Evolutionary conservation across 2,329 filamentous ascomycete genomes (phyloP), one percentile per base, ranked within the genome.

Genomic region (Penicillium griseofulvum): DNA sequence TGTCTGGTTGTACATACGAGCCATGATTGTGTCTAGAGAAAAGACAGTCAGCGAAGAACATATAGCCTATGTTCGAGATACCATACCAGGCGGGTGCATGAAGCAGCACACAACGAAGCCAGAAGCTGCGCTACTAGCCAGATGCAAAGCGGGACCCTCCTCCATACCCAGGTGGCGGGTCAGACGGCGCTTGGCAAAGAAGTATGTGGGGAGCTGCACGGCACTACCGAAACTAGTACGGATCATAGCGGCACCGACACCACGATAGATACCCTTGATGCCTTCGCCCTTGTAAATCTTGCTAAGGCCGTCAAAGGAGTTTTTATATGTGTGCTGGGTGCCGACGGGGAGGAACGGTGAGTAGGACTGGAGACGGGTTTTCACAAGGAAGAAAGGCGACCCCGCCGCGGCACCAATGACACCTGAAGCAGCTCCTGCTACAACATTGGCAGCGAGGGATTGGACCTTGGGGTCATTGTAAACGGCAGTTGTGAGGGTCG

Each of bases 1-100:
- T 59, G 92, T 96, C 74, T 99, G 94, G 79, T 99, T 99, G 81
- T 99, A 99, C 81, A 99, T 87, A 60, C 94, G 88, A 59, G 91
- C 94, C 94, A 99, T 99, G 76, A 99, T 90, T 5, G 94, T 99
- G 74, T 99, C 94, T 83, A 58, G 44, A 53, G 31, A 46, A 11
- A 19, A 39, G 16, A 11, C 29, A 43, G 34, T 54, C 44, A 61
- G 56, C 37, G 14, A 45, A 24, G 39, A 11, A 33, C 19, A 12
- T 31, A 24, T 10, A 38, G 11, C 9, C 3, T 3, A 6, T 47
- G 11, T 16, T 26, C 16, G 11, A 33, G n/a, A 31, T 5, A 58
- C 72, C 82, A 71, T 76, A 91, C 88, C 89, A 69, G 94, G 94
- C 51, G 94, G 94, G 70, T 99, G 94, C 94, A 99, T 99, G 61